Evolutionary conservation across 2,329 filamentous ascomycete genomes (phyloP).

Genomic region (Cercospora janseana): DNA sequence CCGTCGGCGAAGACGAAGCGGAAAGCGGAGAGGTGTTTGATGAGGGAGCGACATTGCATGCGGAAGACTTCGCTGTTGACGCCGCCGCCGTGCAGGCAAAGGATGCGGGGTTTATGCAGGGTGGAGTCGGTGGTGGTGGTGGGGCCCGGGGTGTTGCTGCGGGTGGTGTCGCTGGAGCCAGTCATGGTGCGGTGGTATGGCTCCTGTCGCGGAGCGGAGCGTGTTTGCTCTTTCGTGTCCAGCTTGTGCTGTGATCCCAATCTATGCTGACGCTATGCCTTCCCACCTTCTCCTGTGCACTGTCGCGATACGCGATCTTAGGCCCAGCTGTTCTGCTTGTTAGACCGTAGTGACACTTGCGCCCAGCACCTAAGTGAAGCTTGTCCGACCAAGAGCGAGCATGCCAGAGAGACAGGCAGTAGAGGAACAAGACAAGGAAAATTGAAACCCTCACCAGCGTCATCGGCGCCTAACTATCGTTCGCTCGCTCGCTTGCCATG

Average conservation of each 20-base stretch:
- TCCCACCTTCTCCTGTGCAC: too few relatives aligned
- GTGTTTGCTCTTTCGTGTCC: not conserved
- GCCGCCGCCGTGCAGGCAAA: constrained; percentile 79
- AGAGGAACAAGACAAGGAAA: too few relatives aligned
- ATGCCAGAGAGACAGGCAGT: too few relatives aligned
- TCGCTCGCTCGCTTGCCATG: too few relatives aligned
- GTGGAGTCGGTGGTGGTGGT: constrained; percentile 17
- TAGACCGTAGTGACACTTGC: too few relatives aligned
- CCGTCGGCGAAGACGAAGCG: constrained; percentile 71
- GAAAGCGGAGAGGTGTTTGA: constrained; percentile 57
- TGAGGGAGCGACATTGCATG: constrained; percentile 61
- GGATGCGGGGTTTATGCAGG: constrained; percentile 58
- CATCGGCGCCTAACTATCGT: too few relatives aligned
- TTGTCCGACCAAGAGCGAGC: too few relatives aligned
- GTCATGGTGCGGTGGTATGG: not conserved
- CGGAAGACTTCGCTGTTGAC: constrained; percentile 69
- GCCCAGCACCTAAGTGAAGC: too few relatives aligned
- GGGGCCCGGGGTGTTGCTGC: not conserved
- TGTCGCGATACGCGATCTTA: too few relatives aligned
- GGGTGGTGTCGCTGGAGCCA: not conserved
- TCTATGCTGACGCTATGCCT: not conserved
- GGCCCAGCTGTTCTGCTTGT: too few relatives aligned
- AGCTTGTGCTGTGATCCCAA: not conserved
- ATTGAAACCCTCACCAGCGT: too few relatives aligned
- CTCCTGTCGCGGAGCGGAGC: not conserved